phyloP scores from a whole-genome alignment of 192 early-diverging fungal species.

The Allomyces javanicus region DNA sequence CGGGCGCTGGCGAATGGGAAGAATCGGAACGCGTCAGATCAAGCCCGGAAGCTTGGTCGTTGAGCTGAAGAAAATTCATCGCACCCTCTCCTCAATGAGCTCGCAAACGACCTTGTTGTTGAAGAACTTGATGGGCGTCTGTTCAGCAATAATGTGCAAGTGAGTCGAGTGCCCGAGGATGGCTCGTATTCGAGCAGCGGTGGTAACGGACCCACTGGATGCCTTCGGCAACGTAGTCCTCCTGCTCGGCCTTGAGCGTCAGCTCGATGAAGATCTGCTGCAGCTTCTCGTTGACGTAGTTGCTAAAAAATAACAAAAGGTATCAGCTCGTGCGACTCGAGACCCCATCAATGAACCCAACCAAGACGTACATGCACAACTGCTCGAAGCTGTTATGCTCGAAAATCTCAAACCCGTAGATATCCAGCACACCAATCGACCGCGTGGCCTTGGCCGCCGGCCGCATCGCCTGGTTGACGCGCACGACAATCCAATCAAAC shows the following conservation, averaged over 20 bases:
- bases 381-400: slow-evolving; percentile 95
- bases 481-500: slow-evolving; percentile 96
- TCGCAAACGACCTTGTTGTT: slow-evolving; percentile 99
- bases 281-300: slow-evolving; percentile 91
- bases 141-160: neutral
- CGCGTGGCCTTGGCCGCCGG: slow-evolving; percentile 32
- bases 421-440: slow-evolving; percentile 86
- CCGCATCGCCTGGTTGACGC: slow-evolving; percentile 74
- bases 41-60: too few species aligned
- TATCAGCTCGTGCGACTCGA: neutral
- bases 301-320: slow-evolving; percentile 12
- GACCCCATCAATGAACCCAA: neutral
- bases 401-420: slow-evolving; percentile 96
- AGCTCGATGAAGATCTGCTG: slow-evolving; percentile 99
- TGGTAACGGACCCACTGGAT: slow-evolving; percentile 53
- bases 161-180: too few species aligned
- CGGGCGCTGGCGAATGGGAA: slow-evolving; percentile 30
- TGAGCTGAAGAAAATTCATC: too few species aligned
- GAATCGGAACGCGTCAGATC: too few species aligned
- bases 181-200: too few species aligned
- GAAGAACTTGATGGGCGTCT: slow-evolving; percentile 93
- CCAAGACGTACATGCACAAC: slow-evolving; percentile 51
- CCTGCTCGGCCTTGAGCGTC: slow-evolving; percentile 94
- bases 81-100: slow-evolving; percentile 71
- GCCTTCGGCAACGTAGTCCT: slow-evolving; percentile 88